Evolutionary conservation across 805 yeast species (phyloP), one percentile per base, ranked within the genome.

Genomic region (Wickerhamomyces xylosicus): DNA sequence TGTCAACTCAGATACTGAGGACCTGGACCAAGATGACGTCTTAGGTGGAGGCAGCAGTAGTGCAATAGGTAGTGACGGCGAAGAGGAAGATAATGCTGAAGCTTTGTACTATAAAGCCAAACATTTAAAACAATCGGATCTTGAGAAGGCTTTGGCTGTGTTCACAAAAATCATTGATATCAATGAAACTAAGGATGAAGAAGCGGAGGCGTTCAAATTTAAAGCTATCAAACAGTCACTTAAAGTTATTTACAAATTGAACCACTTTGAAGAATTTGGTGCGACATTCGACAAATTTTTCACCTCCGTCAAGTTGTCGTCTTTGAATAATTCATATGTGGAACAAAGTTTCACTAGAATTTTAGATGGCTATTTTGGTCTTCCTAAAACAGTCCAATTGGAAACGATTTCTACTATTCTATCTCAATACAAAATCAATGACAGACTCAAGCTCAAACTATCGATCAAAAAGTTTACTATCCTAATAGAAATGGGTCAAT

Each of bases 401-500:
- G 5, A 36, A 25, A 17, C 71, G 59, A 47, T 63, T 55, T 35
- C 47, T 45, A n/a, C 40, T 37, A 37, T 57, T 59, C 47, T 67
- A 6, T 21, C 39, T 43, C 18, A 47, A 45, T 36, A 54, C 44
- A 29, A 48, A 7, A 41, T 43, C 16, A 59, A 51, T 28, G 69
- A 69, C 27, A 56, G 77, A 28, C 46, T 75, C 29, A 65, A 69
- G 61, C 57, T 76, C 34, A 69, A 72, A 43, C 58, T 71, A n/a
- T 64, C 61, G 33, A 50, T 77, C 25, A 69, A 64, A 40, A 60
- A 66, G 35, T 59, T 74, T 4, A 65, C 67, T 20, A 48, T 63
- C 0, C 46, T 66, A 5, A 47, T 62, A 4, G 54, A 57, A 2
- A 49, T 63, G 16, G 36, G 48, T 8, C 33, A 46, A n/a, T 50